Base-by-base conservation (phyloP, 768 basidiomycete species). In the Mycena kentingensis region DNA sequence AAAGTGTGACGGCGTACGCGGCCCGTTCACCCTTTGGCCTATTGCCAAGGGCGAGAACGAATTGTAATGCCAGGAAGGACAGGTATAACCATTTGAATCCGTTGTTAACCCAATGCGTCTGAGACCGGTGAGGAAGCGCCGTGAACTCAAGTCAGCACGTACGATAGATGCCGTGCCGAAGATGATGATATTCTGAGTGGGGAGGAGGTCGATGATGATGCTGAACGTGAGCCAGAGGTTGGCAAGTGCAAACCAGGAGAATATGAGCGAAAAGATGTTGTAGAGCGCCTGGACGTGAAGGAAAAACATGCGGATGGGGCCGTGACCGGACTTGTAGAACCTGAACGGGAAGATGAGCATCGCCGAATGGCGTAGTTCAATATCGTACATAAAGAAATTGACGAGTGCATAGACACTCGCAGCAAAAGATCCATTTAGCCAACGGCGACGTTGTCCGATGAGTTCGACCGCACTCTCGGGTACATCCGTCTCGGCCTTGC, bases 401-500 rank as follows among this genome's bases (percentile, higher is more conserved):
- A 93, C 88, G n/a, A 97, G 71, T 5, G 93, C 85, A 70, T 96
- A 96, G 35, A 93, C 85, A 1, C 90, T 91, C 12, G 93, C 93
- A 37, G 93, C 92, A 61, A 97, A 96, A 8, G 93, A 95, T 44
- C 96, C 95, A 65, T 98, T 98, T 63, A 98, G 68, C 96, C 95
- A 98, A 58, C 95, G 88, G 57, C 95, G 85, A 68, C 95, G 88
- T 69, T 98, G 95, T 36, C 93, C 89, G 67, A 98, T 98, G 52
- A 98, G 73, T 65, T 98, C 95, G 10, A 85, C 81, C 7, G 93
- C 93, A n/a, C 77, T 74, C 71, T 98, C 95, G 3, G 91, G 91
- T n/a, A 96, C 93, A 75, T 95, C 93, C 0, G 94, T 96, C 73
- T 95, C 93, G 12, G 93, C 93, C 66, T 95, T 98, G 63, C 88